phyloP scores from a whole-genome alignment of 1,284 basidiomycete genomes.

The Cutaneotrichosporon mucoides region DNA sequence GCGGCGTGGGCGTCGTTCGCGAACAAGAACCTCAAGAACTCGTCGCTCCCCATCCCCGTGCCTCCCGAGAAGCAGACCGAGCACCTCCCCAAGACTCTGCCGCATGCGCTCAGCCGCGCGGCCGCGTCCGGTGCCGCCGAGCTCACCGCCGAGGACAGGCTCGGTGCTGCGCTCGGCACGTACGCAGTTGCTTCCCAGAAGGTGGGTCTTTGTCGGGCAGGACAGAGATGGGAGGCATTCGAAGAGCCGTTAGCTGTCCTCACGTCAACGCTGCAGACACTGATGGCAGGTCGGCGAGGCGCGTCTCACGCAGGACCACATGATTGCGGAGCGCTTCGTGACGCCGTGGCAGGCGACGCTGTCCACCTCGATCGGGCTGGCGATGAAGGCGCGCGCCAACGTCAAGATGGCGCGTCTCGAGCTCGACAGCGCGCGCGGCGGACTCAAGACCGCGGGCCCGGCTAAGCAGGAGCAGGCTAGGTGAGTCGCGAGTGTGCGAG shows the following conservation, averaged over 20 bases:
- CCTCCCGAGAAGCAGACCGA: conserved; percentile 13
- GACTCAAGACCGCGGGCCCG: conserved; percentile 67
- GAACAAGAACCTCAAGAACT: conserved; percentile 81
- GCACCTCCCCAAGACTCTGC: conserved; percentile 79
- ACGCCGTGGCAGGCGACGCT: conserved; percentile 89
- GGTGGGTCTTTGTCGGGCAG: conserved; percentile 31
- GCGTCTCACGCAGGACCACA: conserved; percentile 73
- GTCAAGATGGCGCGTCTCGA: conserved; percentile 76
- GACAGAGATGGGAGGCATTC: not conserved
- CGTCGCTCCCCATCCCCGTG: conserved; percentile 67
- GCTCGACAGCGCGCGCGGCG: conserved; percentile 64
- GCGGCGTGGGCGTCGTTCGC: conserved; percentile 81
- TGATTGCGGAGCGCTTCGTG: conserved; percentile 71
- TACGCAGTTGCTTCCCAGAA: conserved; percentile 84
- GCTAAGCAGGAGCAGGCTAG: conserved; percentile 81
- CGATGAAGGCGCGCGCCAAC: conserved; percentile 84
- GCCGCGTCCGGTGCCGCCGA: conserved; percentile 67
- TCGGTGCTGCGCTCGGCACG: conserved; percentile 69
- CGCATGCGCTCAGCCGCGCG: conserved; percentile 84
- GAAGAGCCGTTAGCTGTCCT: no score
- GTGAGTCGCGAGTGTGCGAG: conserved; percentile 27
- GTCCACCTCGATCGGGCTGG: conserved; percentile 72
- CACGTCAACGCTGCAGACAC: not conserved
- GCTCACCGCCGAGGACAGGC: conserved; percentile 58
- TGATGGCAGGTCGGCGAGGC: conserved; percentile 64